A percentile compares a stretch with the other conserved stretches of the same genome.
phyloP scores from a whole-genome alignment of 1,139 yeast species.

The Spathaspora sp. region DNA sequence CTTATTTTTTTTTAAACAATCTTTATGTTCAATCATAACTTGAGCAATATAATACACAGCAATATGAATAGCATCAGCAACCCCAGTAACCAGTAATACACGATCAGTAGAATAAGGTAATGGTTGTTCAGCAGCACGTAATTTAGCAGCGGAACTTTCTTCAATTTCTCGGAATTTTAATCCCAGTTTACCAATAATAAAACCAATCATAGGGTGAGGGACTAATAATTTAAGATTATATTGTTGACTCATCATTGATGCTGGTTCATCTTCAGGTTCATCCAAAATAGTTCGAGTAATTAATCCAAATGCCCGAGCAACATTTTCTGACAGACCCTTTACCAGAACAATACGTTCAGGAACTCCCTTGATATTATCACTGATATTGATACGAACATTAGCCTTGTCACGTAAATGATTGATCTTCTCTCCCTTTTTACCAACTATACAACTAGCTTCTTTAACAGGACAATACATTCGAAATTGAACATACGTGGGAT shows the following conservation, averaged over 20 bases:
- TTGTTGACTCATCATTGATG: constrained; percentile 53
- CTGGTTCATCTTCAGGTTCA: constrained; percentile 68
- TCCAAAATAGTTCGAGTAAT: constrained; percentile 65
- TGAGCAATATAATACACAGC: constrained; percentile 76
- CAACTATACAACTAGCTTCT: constrained; percentile 75
- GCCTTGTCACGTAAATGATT: constrained; percentile 65
- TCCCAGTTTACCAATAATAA: constrained; percentile 80
- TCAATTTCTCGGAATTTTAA: constrained; percentile 77
- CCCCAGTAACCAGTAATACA: constrained; percentile 70
- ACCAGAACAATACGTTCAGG: constrained; percentile 78
- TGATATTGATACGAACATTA: constrained; percentile 68
- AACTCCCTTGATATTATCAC: constrained; percentile 71
- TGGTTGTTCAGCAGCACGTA: constrained; percentile 74
- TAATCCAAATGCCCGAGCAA: constrained; percentile 80
- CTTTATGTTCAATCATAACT: constrained; percentile 61
- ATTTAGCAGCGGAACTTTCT: constrained; percentile 76
- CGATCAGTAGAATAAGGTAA: constrained; percentile 83
- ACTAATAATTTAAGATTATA: constrained; percentile 62
- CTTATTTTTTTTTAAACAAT: constrained; percentile 49
- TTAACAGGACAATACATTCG: constrained; percentile 77
- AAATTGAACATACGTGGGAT: constrained; percentile 61
- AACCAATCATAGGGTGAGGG: constrained; percentile 83
- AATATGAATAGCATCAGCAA: constrained; percentile 83
- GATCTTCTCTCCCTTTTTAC: constrained; percentile 75
- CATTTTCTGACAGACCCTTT: constrained; percentile 75